phyloP scores from a whole-genome alignment of 495 filamentous ascomycete species.

The Penicillium psychrofluorescens region DNA sequence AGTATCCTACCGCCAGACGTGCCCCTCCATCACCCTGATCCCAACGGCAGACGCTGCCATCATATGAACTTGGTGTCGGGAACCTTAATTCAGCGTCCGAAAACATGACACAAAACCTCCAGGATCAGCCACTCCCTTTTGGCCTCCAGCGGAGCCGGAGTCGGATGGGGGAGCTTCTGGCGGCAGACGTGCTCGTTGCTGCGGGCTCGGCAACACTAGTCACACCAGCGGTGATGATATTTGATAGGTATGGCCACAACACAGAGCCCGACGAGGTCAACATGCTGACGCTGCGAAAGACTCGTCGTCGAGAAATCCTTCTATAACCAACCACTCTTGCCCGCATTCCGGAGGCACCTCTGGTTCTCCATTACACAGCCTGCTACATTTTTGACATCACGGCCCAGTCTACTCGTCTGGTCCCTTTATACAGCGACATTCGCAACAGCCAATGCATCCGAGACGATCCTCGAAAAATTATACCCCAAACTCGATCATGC shows the following conservation, averaged over 20 bases:
- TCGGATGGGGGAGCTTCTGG: constrained; percentile 24
- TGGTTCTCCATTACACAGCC: constrained; percentile 57
- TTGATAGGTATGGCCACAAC: constrained; percentile 22
- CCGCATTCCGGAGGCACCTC: constrained; percentile 57
- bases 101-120: constrained; percentile 16
- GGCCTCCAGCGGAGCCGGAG: constrained; percentile 18
- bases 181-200: constrained; percentile 28
- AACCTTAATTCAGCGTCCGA: constrained; percentile 1
- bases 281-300: constrained; percentile 12
- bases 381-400: constrained; percentile 60
- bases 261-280: no score
- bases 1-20: no score
- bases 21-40: no score
- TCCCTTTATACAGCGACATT: constrained; percentile 83
- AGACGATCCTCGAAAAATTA: constrained; percentile 26
- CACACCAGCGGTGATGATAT: constrained; percentile 34
- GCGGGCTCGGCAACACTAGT: constrained; percentile 31
- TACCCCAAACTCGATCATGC: constrained; percentile 43
- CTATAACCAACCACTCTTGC: constrained; percentile 57
- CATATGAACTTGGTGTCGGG: no score
- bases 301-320: constrained; percentile 82
- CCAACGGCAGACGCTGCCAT: no score
- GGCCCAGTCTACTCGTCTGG: constrained; percentile 74
- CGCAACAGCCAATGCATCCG: constrained; percentile 70
- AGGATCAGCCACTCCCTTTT: constrained; percentile 22